phyloP scores from a whole-genome alignment of 768 basidiomycete species.

The Chiua virens region DNA sequence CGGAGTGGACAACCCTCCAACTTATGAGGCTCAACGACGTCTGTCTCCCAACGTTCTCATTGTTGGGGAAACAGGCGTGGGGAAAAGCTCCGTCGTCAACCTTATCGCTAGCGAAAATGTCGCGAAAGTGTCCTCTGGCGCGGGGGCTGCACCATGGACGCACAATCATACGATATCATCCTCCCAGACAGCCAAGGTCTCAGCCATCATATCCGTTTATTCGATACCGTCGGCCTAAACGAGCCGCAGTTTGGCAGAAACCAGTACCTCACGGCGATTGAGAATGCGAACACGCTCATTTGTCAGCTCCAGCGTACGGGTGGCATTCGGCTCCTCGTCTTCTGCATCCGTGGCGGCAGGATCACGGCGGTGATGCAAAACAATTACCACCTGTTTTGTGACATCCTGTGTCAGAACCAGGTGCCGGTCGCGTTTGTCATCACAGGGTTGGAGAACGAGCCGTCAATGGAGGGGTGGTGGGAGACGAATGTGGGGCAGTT shows the following conservation, averaged over 20 bases:
- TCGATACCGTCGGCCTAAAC: constrained; percentile 34
- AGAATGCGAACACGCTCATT: constrained; percentile 33
- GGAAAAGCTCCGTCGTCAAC: constrained; percentile 44
- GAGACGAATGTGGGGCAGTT: constrained; percentile 33
- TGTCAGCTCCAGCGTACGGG: constrained; percentile 24
- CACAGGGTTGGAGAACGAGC: constrained; percentile 32
- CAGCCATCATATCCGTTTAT: constrained; percentile 23
- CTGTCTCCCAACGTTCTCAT: constrained; percentile 34
- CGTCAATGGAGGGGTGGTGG: constrained; percentile 36
- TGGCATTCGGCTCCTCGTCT: constrained; percentile 30
- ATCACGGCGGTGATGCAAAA: constrained; percentile 21
- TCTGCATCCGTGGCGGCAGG: constrained; percentile 34
- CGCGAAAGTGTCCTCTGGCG: constrained; percentile 29
- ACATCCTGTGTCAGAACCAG: constrained; percentile 28
- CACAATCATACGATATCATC: constrained; percentile 20
- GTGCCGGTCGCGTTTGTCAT: constrained; percentile 32
- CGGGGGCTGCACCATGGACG: constrained; percentile 36
- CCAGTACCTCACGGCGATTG: constrained; percentile 25
- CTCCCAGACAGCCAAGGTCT: constrained; percentile 9
- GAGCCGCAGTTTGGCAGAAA: constrained; percentile 19
- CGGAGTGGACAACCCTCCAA: not conserved
- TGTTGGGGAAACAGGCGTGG: constrained; percentile 32
- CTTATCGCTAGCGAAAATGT: constrained; percentile 30
- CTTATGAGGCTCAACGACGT: constrained; percentile 10
- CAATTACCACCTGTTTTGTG: constrained; percentile 30